Base-by-base conservation (phyloP, 1,284 basidiomycete species). In the Trametes polyzona region DNA sequence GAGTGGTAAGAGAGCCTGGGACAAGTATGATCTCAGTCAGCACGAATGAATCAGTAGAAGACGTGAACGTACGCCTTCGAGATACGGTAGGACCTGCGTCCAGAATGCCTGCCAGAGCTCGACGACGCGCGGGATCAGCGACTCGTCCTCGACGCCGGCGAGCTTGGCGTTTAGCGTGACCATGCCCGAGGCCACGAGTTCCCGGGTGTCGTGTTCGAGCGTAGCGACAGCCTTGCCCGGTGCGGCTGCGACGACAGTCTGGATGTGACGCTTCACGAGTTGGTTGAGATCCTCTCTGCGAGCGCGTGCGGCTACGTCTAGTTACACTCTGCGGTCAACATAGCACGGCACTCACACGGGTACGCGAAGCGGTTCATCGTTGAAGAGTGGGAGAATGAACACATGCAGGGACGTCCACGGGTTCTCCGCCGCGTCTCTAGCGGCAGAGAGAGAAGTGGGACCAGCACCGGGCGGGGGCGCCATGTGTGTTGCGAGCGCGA, bases 101-200 rank as follows among this genome's bases (percentile, higher is more conserved):
- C 94, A 97, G 76, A 97, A 98, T 77, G 96, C 96, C 6, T 82
- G 84, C 96, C 96, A 98, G 14, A 92, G 81, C 64, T 96, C 93
- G 1, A 94, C 92, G 10, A 96, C 79, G 9, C 92, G 81, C 1
- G 78, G 78, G 16, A 96, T 75, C 4, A 98, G 80, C 64, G 86
- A 83, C 43, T 88, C 83, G 43, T 95, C 92, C 27, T 89, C 88
- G 24, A 90, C 75, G 5, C 80, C 83, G 10, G 77, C 78, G 9
- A 98, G 81, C 69, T 94, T 95, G 0, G 93, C 85, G 59, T 93
- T 93, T 37, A 98, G 81, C 0, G 95, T 98, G 56, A 95, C 82
- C 88, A 96, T 96, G 10, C 96, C 96, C 1, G 87, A 85, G 0
- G 85, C 83, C 49, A 96, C 88, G 43, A 98, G 80, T 54, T 96